Conservation (phyloP, 768 basidiomycete genomes). For the Leccinum uliginosum region DNA sequence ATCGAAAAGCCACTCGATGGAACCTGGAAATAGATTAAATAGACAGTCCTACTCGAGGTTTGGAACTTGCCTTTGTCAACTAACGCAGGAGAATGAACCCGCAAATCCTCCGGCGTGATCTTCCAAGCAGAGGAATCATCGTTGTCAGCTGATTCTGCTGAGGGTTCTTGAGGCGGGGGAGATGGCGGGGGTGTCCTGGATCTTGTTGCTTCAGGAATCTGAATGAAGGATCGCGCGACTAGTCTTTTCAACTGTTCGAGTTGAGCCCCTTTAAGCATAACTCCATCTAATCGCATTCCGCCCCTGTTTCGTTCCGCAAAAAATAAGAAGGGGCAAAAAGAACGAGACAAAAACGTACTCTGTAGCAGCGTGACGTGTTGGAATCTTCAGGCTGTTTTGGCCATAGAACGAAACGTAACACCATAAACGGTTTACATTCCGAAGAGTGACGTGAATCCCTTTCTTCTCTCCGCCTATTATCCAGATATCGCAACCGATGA, state of each 20-base stretch:
- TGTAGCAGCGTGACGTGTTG: background rate
- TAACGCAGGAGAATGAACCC: background rate
- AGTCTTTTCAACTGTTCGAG: background rate
- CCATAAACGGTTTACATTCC: background rate
- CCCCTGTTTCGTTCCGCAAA: background rate
- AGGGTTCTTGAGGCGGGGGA: background rate
- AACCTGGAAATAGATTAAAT: background rate
- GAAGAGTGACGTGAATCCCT: background rate
- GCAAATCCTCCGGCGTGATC: background rate
- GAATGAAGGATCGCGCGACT: background rate
- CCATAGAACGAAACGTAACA: background rate
- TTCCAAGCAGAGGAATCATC: background rate
- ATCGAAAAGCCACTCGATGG: background rate
- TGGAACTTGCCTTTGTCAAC: background rate
- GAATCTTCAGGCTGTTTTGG: background rate
- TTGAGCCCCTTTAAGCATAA: background rate
- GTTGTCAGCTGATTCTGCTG: background rate
- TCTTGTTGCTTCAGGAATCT: background rate
- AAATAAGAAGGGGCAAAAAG: background rate
- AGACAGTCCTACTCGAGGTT: background rate
- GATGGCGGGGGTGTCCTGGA: background rate
- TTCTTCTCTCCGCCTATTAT: background rate
- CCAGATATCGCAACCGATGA: background rate
- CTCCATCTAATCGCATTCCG: background rate
- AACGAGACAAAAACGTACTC: too few species aligned